phyloP scores from a whole-genome alignment of 352 stramenopile genomes.

The Phytophthora sp. region DNA sequence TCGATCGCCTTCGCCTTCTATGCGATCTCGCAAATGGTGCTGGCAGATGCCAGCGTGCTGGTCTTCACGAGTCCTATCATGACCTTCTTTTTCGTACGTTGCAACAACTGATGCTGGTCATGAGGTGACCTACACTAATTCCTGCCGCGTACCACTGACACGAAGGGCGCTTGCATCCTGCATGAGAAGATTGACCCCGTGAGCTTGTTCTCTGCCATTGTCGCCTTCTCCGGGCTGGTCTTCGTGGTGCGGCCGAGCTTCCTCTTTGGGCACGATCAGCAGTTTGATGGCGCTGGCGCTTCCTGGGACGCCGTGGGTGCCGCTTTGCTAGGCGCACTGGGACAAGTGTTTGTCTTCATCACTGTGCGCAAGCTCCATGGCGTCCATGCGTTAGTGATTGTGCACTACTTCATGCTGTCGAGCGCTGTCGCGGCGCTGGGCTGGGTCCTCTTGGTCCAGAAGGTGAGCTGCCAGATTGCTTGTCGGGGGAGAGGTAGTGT shows the following conservation, averaged over 20 bases:
- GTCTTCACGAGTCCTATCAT: constrained; percentile 49
- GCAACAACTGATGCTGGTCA: neutral
- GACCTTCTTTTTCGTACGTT: constrained; percentile 19
- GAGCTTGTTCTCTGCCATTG: constrained; percentile 27
- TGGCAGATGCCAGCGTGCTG: constrained; percentile 64
- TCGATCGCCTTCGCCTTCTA: constrained; percentile 71
- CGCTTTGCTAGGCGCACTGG: constrained; percentile 37
- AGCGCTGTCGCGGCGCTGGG: constrained; percentile 28
- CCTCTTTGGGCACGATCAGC: constrained; percentile 41
- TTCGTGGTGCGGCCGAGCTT: constrained; percentile 45
- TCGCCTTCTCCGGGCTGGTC: constrained; percentile 35
- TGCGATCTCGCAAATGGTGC: constrained; percentile 64
- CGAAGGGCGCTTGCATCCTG: constrained; percentile 33
- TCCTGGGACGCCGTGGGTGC: constrained; percentile 32
- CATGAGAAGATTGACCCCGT: constrained; percentile 35
- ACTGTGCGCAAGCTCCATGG: constrained; percentile 44
- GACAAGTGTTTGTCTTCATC: constrained; percentile 49
- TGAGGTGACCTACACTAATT: neutral
- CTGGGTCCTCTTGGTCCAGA: constrained; percentile 17
- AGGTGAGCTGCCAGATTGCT: too few relatives aligned
- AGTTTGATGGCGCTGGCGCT: constrained; percentile 4
- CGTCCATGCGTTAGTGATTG: constrained; percentile 40
- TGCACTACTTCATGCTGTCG: constrained; percentile 53
- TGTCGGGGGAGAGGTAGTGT: too few relatives aligned
- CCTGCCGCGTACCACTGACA: neutral